Percentiles rank a stretch among this genome's conserved stretches.
Conservation (phyloP, 306 rosid genomes). For the Adenanthera pavonina region DNA sequence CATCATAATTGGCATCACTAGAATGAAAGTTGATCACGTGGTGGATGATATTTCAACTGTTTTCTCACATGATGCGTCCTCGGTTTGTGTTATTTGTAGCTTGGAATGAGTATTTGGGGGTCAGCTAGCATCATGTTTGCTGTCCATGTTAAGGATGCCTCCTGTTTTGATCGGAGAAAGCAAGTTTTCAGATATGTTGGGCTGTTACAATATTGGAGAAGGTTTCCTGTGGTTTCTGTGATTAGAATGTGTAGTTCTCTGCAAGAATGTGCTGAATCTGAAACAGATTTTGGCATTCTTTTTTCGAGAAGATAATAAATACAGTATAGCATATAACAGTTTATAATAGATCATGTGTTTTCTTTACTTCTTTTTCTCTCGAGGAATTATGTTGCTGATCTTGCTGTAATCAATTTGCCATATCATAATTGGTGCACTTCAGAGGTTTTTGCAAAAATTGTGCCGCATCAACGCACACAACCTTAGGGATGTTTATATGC, state of each 20-base stretch:
- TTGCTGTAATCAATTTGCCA: neutral
- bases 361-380: neutral
- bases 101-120: neutral
- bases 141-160: slow-evolving; percentile 1
- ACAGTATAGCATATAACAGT: slow-evolving; percentile 4
- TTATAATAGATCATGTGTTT: neutral
- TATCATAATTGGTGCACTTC: neutral
- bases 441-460: neutral
- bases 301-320: neutral
- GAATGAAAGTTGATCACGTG: neutral
- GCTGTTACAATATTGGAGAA: neutral
- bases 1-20: neutral
- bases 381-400: slow-evolving; percentile 8
- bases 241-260: slow-evolving; percentile 11
- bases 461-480: neutral
- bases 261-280: neutral
- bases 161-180: neutral
- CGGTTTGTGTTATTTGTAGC: neutral
- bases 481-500: neutral
- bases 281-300: slow-evolving; percentile 23
- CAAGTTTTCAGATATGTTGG: neutral
- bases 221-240: slow-evolving; percentile 9
- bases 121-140: slow-evolving; percentile 1
- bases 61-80: neutral
- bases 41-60: neutral